A percentile compares a stretch with the other conserved stretches of the same genome.
Evolutionary conservation across 495 filamentous ascomycete genomes (phyloP).

Genomic region (Trypethelium eluteriae): DNA sequence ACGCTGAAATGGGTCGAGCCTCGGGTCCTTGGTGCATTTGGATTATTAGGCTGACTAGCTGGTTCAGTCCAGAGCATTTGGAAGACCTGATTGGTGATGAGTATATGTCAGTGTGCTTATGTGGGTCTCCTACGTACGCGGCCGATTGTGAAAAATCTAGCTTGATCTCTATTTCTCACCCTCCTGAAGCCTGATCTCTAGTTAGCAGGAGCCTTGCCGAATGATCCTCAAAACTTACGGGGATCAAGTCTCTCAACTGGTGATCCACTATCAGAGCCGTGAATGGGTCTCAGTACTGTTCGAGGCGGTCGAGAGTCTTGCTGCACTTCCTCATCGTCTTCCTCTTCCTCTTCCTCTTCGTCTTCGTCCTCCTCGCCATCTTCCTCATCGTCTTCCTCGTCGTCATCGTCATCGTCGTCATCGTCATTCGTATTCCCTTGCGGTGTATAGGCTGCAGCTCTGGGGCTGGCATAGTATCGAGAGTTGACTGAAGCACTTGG

Average conservation of each 20-base stretch:
- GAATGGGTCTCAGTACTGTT: not conserved
- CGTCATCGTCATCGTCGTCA: not conserved
- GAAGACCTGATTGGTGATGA: not conserved
- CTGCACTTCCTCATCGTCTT: not conserved
- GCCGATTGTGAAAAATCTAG: not conserved
- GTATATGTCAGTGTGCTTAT: not conserved
- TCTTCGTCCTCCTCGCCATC: not conserved
- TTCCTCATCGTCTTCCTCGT: not conserved
- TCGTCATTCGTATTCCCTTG: not conserved
- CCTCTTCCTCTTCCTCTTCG: not conserved
- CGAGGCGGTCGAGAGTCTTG: not conserved
- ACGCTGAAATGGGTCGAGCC: not conserved
- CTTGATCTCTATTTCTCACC: not conserved
- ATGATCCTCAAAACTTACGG: not conserved
- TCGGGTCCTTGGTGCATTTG: not conserved
- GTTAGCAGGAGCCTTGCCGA: not conserved
- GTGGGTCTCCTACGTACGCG: not conserved
- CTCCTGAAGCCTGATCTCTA: not conserved
- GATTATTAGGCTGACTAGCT: not conserved
- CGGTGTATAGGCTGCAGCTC: not conserved
- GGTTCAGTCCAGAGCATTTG: slow-evolving; percentile 2
- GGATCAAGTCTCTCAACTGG: not conserved
- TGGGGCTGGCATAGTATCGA: not conserved
- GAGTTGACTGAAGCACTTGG: not conserved
- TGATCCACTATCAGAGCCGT: not conserved